A percentile compares a stretch with the other conserved stretches of the same genome.
Evolutionary conservation across 352 stramenopile genomes (phyloP).

Genomic region (Phytophthora constricta): DNA sequence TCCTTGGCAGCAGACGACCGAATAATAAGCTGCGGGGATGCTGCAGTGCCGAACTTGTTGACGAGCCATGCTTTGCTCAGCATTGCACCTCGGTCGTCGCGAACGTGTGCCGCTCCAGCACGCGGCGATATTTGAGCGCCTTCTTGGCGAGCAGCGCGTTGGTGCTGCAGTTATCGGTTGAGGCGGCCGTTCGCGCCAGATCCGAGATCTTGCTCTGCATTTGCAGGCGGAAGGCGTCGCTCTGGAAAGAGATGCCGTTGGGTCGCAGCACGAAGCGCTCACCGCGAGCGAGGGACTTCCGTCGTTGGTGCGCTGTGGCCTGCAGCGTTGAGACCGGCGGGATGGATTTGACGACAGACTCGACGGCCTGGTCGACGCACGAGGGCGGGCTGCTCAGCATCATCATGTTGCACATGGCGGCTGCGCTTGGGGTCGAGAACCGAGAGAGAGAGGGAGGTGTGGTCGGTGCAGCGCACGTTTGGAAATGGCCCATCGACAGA

Average conservation of each 20-base stretch:
- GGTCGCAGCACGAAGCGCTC: slow-evolving; percentile 10
- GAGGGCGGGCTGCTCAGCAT: slow-evolving; percentile 12
- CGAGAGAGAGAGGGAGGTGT: too few relatives aligned
- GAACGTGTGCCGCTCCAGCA: slow-evolving; percentile 30
- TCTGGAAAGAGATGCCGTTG: slow-evolving; percentile 43
- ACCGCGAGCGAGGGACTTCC: neutral
- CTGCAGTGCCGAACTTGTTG: too few relatives aligned
- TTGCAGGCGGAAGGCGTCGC: slow-evolving; percentile 41
- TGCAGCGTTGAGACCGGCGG: neutral
- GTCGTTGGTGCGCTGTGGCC: neutral
- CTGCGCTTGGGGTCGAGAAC: neutral
- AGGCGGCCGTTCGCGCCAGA: slow-evolving; percentile 29
- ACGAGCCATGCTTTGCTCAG: neutral
- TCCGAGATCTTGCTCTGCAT: slow-evolving; percentile 37
- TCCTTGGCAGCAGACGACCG: neutral
- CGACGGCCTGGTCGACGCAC: slow-evolving; percentile 20
- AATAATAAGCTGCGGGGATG: too few relatives aligned
- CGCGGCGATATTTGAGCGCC: slow-evolving; percentile 57
- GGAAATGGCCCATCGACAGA: slow-evolving; percentile 2
- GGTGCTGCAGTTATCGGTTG: slow-evolving; percentile 24
- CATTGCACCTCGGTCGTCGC: neutral
- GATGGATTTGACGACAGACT: slow-evolving; percentile 2
- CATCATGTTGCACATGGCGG: slow-evolving; percentile 29
- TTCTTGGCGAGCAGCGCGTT: slow-evolving; percentile 51
- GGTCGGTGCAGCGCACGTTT: neutral